Conservation (phyloP, 2,329 filamentous ascomycete species). For the Colletotrichum aenigma region DNA sequence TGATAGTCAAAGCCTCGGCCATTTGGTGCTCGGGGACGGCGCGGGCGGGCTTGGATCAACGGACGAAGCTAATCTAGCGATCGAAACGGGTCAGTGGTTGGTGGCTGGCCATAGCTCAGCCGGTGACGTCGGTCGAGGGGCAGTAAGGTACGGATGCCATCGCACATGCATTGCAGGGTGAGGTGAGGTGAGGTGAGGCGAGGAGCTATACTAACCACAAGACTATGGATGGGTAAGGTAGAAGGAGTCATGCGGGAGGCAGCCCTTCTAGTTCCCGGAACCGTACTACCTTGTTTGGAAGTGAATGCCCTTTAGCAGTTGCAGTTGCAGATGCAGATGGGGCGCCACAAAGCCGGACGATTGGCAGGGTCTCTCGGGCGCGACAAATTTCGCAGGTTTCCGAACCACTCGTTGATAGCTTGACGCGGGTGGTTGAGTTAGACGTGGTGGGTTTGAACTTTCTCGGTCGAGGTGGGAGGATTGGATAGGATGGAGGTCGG, state of each 20-base stretch:
- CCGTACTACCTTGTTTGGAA: too few relatives aligned
- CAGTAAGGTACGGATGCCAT: neutral
- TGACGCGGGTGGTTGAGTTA: neutral
- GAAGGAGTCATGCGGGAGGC: neutral
- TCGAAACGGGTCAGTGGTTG: neutral
- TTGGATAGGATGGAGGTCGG: too few relatives aligned
- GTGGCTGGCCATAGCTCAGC: neutral
- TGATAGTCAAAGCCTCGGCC: constrained; percentile 23
- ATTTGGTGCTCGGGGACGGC: neutral
- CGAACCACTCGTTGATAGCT: neutral
- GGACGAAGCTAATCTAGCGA: neutral
- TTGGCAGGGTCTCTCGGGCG: neutral
- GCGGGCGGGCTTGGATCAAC: neutral
- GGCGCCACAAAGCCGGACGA: neutral
- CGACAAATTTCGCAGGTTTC: neutral
- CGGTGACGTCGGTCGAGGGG: neutral
- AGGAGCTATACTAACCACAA: neutral
- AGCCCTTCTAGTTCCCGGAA: neutral
- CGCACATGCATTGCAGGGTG: neutral
- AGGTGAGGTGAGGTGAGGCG: too few relatives aligned
- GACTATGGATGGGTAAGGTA: too few relatives aligned
- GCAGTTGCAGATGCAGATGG: neutral
- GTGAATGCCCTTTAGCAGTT: too few relatives aligned
- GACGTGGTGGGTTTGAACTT: neutral
- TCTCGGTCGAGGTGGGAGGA: neutral